Conservation (phyloP, 2,329 filamentous ascomycete species). For the Grosmannia penicillata region DNA sequence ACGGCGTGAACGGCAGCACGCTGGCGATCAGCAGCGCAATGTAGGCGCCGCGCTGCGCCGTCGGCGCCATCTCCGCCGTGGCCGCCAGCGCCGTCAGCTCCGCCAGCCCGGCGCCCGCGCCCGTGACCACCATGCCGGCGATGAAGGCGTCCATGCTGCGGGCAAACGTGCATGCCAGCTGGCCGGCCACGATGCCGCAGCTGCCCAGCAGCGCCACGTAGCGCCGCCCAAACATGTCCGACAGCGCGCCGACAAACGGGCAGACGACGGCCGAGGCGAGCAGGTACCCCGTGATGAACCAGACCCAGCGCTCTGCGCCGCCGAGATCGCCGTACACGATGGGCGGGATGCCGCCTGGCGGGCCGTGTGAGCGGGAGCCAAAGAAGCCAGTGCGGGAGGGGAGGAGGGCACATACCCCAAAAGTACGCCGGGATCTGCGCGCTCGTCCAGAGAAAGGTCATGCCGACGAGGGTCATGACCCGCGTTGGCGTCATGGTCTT, state of each 20-base stretch:
- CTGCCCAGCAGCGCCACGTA: constrained; percentile 42
- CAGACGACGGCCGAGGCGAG: constrained; percentile 41
- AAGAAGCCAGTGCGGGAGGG: constrained; percentile 19
- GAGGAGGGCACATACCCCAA: constrained; percentile 10
- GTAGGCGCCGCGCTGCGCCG: constrained; percentile 47
- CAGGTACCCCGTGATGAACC: constrained; percentile 40
- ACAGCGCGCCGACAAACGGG: constrained; percentile 51
- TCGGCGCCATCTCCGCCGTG: constrained; percentile 53
- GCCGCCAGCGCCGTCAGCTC: constrained; percentile 55
- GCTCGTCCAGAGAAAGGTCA: constrained; percentile 16
- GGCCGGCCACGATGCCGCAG: constrained; percentile 38
- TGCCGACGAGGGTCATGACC: constrained; percentile 14
- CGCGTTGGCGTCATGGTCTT: constrained; percentile 6
- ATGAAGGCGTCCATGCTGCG: constrained; percentile 47
- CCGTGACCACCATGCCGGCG: constrained; percentile 37
- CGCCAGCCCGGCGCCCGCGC: constrained; percentile 50
- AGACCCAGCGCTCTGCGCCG: constrained; percentile 44
- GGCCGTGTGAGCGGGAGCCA: too few species aligned
- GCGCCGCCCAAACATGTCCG: constrained; percentile 47
- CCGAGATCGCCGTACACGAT: constrained; percentile 46
- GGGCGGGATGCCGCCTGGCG: constrained; percentile 26
- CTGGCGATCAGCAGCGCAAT: constrained; percentile 44
- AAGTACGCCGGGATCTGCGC: constrained; percentile 16
- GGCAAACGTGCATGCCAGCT: constrained; percentile 43
- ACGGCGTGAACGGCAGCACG: constrained; percentile 47